phyloP scores from a whole-genome alignment of 768 basidiomycete species.

The Suillus tomentosus region DNA sequence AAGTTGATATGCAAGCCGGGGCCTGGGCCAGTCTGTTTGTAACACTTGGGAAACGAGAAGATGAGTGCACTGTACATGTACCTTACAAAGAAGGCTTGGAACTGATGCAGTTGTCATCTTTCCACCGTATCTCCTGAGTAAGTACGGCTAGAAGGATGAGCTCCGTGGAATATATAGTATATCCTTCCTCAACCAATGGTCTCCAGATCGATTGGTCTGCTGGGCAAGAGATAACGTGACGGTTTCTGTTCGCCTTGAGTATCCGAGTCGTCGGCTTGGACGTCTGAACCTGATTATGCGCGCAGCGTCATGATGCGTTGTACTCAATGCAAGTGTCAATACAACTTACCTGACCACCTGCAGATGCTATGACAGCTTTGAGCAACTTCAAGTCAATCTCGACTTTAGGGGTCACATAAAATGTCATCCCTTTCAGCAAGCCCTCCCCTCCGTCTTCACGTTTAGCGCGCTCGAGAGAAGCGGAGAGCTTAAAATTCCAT shows the following conservation, averaged over 20 bases:
- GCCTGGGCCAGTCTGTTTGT: background rate
- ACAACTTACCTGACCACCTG: conserved; percentile 67
- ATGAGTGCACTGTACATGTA: background rate
- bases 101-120: conserved; percentile 37
- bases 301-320: background rate
- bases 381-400: conserved; percentile 59
- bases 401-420: conserved; percentile 76
- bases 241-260: conserved; percentile 47
- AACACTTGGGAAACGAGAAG: background rate
- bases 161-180: conserved; percentile 69
- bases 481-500: conserved; percentile 62
- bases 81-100: conserved; percentile 5
- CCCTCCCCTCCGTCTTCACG: conserved; percentile 42
- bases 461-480: conserved; percentile 63
- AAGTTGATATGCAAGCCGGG: background rate
- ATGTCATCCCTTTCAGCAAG: conserved; percentile 63
- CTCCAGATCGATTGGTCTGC: conserved; percentile 71
- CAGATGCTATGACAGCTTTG: conserved; percentile 66
- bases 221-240: conserved; percentile 66
- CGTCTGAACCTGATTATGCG: conserved; percentile 38
- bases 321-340: background rate
- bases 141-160: conserved; percentile 64
- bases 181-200: conserved; percentile 50
- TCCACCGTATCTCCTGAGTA: conserved; percentile 69
- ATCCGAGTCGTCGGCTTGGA: conserved; percentile 57